Evolutionary conservation across 1,284 basidiomycete species (phyloP).

Genomic region (Malassezia sympodialis): DNA sequence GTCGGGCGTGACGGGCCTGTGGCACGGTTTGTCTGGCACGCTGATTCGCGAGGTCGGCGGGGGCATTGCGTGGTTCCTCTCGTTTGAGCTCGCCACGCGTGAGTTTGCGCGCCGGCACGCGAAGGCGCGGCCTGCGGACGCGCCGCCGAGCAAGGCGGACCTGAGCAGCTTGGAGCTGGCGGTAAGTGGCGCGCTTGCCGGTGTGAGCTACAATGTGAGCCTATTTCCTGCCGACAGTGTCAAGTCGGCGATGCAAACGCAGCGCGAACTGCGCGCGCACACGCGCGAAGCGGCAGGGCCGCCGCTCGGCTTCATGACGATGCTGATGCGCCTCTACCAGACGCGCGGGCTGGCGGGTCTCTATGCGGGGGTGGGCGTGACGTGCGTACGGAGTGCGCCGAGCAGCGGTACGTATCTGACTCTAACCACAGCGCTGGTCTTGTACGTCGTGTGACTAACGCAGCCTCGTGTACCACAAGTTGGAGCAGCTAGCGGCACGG

Average conservation of each 20-base stretch:
- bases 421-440: conserved; percentile 11
- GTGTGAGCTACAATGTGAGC: conserved; percentile 64
- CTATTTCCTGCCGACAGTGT: conserved; percentile 66
- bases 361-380: conserved; percentile 88
- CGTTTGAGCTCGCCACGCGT: conserved; percentile 58
- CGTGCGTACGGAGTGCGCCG: conserved; percentile 73
- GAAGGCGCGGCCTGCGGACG: conserved; percentile 23
- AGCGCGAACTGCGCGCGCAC: conserved; percentile 63
- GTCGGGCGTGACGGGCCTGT: conserved; percentile 66
- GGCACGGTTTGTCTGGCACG: conserved; percentile 71
- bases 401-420: conserved; percentile 29
- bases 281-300: conserved; percentile 7
- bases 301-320: conserved; percentile 59
- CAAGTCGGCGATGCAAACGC: conserved; percentile 90
- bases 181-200: conserved; percentile 71
- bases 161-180: conserved; percentile 72
- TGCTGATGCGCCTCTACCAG: conserved; percentile 64
- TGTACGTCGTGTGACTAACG: neutral
- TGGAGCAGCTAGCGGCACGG: conserved; percentile 28
- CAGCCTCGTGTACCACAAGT: conserved; percentile 36
- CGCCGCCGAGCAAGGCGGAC: conserved; percentile 47
- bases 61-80: conserved; percentile 73
- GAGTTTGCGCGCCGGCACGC: conserved; percentile 18
- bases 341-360: conserved; percentile 71
- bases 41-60: conserved; percentile 79